Evolutionary conservation across 495 filamentous ascomycete genomes (phyloP), one percentile per base, ranked within the genome.

Genomic region (Trichoderma parareesei): DNA sequence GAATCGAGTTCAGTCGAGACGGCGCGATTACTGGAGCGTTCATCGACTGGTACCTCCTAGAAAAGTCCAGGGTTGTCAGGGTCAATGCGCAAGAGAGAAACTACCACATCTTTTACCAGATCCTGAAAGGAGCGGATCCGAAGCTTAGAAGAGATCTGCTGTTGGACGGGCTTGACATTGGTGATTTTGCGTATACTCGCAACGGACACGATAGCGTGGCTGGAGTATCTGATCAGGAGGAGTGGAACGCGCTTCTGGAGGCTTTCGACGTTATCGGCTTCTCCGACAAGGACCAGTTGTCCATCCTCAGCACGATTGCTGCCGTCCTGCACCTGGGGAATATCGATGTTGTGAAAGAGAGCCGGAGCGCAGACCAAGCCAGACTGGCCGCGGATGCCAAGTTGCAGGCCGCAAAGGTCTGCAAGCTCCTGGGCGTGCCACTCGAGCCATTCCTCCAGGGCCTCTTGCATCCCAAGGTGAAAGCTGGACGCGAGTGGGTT

Each of bases 41-140:
- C 77, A 97, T 99, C 59, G 92, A 99, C 73, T 99, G 95, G 95
- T 98, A 98, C 76, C 81, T 99, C 0, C 76, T 99, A 11, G 95
- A 99, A 70, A 99, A 99, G 72, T 98, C 94, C 3, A 84, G 95
- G 60, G 95, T 99, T 7, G 92, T 98, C 20, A 88, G 88, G 49
- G 85, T 96, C 38, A 95, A 91, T 71, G 68, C 85, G 2, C 87
- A 89, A 59, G 95, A 99, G 72, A 83, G 95, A 35, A 99, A 97
- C 69, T 99, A 99, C 71, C 95, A 99, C 73, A 81, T 99, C 38
- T 99, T 99, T 74, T 99, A 99, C 72, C 95, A 99, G 74, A 82
- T 99, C 13, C 75, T 99, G 2, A 87, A 87, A 64, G 95, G 95
- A 41, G 92, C 93, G 1, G 88, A 92, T 68, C 72, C 75, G 4